Evolutionary conservation across 2,329 filamentous ascomycete species (phyloP).

Genomic region (Ascomycota sp.): DNA sequence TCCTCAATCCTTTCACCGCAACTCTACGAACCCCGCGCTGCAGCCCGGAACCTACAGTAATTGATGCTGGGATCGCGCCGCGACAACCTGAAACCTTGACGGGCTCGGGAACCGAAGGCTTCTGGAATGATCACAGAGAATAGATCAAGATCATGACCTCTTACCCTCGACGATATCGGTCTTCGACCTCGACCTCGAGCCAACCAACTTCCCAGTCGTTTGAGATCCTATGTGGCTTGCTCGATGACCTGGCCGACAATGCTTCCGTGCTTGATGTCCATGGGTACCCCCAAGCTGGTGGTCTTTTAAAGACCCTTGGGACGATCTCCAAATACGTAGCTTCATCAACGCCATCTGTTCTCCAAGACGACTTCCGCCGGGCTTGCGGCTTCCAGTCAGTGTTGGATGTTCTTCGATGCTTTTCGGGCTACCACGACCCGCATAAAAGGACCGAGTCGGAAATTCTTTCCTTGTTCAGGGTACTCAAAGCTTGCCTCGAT

Average conservation of each 20-base stretch:
- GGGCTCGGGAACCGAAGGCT: conserved; percentile 11
- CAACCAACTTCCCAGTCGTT: conserved; percentile 40
- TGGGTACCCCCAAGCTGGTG: conserved; percentile 26
- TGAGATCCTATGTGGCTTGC: conserved; percentile 33
- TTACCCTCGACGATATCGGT: conserved; percentile 37
- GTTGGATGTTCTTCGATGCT: conserved; percentile 45
- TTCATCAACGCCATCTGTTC: conserved; percentile 23
- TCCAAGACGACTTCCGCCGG: conserved; percentile 68
- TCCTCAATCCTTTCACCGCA: not conserved
- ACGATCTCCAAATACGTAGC: conserved; percentile 44
- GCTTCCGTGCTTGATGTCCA: conserved; percentile 12
- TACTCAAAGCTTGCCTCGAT: conserved; percentile 51
- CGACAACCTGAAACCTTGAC: conserved; percentile 16
- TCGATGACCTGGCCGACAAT: conserved; percentile 22
- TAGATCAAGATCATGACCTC: conserved; percentile 23
- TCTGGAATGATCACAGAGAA: conserved; percentile 3
- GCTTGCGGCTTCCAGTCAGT: conserved; percentile 59
- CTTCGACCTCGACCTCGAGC: conserved; percentile 41
- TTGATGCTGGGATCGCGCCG: conserved; percentile 15
- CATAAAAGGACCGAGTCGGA: conserved; percentile 38
- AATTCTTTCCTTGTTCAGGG: conserved; percentile 42
- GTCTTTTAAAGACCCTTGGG: conserved; percentile 35
- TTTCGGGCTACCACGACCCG: conserved; percentile 61
- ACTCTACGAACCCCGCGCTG: conserved; percentile 8
- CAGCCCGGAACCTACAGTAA: conserved; percentile 8